Evolutionary conservation across 768 basidiomycete genomes (phyloP), one percentile per base, ranked within the genome.

Genomic region (Mycena capillaripes): DNA sequence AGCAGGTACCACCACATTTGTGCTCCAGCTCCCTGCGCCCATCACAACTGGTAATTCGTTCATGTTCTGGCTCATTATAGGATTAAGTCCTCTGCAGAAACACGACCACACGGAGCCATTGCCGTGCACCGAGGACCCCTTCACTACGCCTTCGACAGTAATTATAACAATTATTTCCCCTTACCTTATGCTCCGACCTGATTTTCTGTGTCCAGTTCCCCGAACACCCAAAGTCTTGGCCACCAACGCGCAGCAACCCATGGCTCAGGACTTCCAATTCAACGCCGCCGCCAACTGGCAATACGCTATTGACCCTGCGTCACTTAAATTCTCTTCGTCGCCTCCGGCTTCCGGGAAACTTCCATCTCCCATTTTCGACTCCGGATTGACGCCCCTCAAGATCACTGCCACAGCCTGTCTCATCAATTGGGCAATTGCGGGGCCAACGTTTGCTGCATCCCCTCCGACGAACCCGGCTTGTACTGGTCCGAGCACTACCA

Each of bases 291-390:
- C 76, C 2, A 73, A 81, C 11, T 90, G 89, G 89, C 85, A 88
- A 74, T 89, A 86, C 74, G 89, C 89, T 19, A 89, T 89, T 69
- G 88, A 90, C 76, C 87, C 87, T 0, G 75, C 66, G 25, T 71
- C 74, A 1, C 76, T 83, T 25, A 42, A 65, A 27, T 82, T 83
- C 76, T 68, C 73, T 25, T 68, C 69, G 25, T 60, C 76, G 25
- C 78, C 79, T n/a, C 60, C 76, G 4, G 72, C 71, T 12, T 77
- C 76, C 29, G 73, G 53, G n/a, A 66, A 76, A 34, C 78, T 81
- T 17, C 80, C 80, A 25, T 78, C 79, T 8, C 79, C 80, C 9
- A 73, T 80, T 14, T 84, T 80, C 62, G 82, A 83, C 70, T 77
- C 80, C 3, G 81, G 81, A 14, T 70, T 77, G 46, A 81, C 83